Base-by-base conservation (phyloP, 2,329 filamentous ascomycete species). In the Xylaria sp. region DNA sequence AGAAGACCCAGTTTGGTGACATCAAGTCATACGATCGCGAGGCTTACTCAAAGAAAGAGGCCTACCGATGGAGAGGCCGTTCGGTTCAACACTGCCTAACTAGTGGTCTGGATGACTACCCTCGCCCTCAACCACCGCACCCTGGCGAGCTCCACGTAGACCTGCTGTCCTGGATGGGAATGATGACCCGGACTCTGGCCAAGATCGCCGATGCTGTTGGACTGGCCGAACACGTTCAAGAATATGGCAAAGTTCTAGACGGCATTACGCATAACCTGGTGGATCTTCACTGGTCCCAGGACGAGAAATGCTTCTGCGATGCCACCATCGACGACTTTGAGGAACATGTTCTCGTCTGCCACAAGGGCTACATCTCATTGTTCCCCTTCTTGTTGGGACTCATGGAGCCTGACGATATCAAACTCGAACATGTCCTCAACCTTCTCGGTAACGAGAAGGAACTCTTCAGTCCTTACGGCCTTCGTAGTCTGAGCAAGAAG, bases 91-190 rank as follows among this genome's bases (percentile, higher is more conserved):
- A 97, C 73, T 89, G 96, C 63, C 81, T 99, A 53, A 96, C 94
- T 4, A 96, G 92, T 55, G 94, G 94, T 2, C 83, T 99, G 1
- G 94, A 99, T 70, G 94, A 99, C 76, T 99, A 97, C 72, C 94
- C 94, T 54, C 90, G 94, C 53, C 83, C 94, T 7, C 91, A 96
- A 74, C 92, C 94, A 11, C 94, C 94, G 30, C 92, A 97, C 73
- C 93, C 94, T 0, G 93, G 91, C 69, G 94, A 99, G 83, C 83
- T 99, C 54, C 93, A 99, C 73, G 87, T 95, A 35, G 94, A 99
- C 75, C 81, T 97, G 57, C 89, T 99, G 73, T 90, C 90, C 55
- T 99, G 94, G 94, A 89, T 99, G 76, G 94, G 93, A n/a, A 85
- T 97, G 78, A 96, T 97, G 91, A 88, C 90, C 47, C 86, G 88